These are phyloP conservation scores for Tarenaya hassleriana DNA, from an alignment of 345 rosid species.

Conservation along the genomic window DNA sequence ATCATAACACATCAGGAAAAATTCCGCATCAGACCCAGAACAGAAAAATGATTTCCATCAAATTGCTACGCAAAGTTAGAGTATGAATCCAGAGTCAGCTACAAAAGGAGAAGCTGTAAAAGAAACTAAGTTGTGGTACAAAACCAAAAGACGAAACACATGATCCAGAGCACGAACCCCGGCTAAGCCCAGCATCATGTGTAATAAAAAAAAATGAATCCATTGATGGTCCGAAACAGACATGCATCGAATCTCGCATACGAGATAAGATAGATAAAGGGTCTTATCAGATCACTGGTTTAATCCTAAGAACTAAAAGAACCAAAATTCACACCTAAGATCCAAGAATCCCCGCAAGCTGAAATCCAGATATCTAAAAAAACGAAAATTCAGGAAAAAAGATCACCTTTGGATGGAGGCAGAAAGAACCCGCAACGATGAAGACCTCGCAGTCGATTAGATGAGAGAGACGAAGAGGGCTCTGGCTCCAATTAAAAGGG, in stretches of 20 bases:
- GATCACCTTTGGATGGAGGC: slow-evolving; percentile 17
- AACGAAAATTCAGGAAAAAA: background rate
- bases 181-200: no score
- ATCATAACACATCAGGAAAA: background rate
- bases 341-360: background rate
- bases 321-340: slow-evolving; percentile 8
- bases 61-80: no score
- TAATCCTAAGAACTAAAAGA: background rate
- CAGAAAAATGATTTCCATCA: no score
- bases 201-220: no score
- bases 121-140: no score
- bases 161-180: no score
- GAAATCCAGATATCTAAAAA: background rate
- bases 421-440: no score
- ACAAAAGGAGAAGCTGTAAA: no score
- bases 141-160: no score
- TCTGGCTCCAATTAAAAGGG: background rate
- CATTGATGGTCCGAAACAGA: no score
- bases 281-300: slow-evolving; percentile 4
- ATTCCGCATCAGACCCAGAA: background rate
- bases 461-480: background rate
- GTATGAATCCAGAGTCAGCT: no score
- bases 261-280: background rate
- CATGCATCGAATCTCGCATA: background rate
- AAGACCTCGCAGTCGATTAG: no score